Base-by-base conservation (phyloP, 176 grass and related monocot species). In the Metroxylon sagu region DNA sequence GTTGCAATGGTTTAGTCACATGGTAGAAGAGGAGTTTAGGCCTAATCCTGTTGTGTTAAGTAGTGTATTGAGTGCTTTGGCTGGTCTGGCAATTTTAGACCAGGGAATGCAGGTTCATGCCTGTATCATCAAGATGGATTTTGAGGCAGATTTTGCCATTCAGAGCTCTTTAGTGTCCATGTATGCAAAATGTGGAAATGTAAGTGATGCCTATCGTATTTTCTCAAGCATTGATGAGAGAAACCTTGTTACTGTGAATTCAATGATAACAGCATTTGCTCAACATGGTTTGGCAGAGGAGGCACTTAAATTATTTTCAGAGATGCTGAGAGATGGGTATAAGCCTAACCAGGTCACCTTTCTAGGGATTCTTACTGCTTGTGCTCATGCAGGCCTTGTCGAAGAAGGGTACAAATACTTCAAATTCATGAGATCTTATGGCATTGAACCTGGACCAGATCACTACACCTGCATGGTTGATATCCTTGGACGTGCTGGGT, bases 391-490 rank as follows among this genome's bases (percentile, higher is more conserved):
- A 62, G 82, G 86, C 63, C 76, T 89, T 16, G 71, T 85, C 48
- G 74, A 82, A 69, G 74, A 89, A 66, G 86, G 86, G 29, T 82
- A 79, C 26, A 62, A 66, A 18, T 75, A 79, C 75, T 85, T 89
- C 48, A 53, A 79, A 49, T 76, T 59, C 39, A 89, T 85, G 86
- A 65, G 54, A 59, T 19, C 82, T 59, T 70, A 82, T 62, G 71
- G 63, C 3, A 25, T 89, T 28, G 55, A 85, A 69, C 82, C 86
- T 66, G 64, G 70, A 35, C 71, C 25, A 18, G 71, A 85, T 18
- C 86, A 89, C 65, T 89, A 79, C 57, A 85, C 86, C 50, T 82
- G 86, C 50, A 76, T 79, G 63, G 71, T 89, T 72, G 75, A 89
- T 76, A 82, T 89, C 49, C 80, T 89, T 60, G 86, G 86, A 1